Evolutionary conservation across 139 green algal genomes (phyloP).

Genomic region (Haematococcus lacustris): DNA sequence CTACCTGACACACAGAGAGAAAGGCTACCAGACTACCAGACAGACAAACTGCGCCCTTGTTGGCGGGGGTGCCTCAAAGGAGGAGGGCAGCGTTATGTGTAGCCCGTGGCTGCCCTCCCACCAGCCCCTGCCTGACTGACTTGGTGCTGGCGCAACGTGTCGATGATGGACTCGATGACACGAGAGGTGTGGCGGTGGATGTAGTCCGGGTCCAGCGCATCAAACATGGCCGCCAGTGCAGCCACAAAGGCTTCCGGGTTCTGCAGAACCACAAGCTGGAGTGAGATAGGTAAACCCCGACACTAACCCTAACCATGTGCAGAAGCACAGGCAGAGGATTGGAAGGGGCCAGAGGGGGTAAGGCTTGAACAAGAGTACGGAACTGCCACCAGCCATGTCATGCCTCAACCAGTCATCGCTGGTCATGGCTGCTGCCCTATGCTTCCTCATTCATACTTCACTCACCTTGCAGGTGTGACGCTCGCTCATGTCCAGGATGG

Average conservation of each 20-base stretch:
- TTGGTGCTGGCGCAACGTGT: conserved; percentile 63
- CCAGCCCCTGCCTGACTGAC: no score
- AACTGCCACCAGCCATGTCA: no score
- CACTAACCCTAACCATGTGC: no score
- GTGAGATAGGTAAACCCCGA: no score
- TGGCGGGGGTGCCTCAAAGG: no score
- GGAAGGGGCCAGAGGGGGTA: not conserved
- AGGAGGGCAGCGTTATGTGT: no score
- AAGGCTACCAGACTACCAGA: no score
- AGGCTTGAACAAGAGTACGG: not conserved
- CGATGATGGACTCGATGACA: conserved; percentile 76
- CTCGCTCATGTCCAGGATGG: conserved; percentile 55
- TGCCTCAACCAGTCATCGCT: no score
- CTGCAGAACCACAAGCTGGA: conserved; percentile 9
- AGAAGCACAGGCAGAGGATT: not conserved
- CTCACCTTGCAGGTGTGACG: conserved; percentile 43
- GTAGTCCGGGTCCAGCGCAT: conserved; percentile 54
- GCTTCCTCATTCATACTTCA: conserved; percentile 61
- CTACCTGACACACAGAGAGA: no score
- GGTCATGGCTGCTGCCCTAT: conserved; percentile 42
- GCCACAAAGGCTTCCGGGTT: conserved; percentile 48
- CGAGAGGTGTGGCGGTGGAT: conserved; percentile 61
- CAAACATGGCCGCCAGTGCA: conserved; percentile 54
- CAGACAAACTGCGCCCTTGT: no score
- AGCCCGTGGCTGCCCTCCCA: no score